Conservation (phyloP, 2,329 filamentous ascomycete species). For the Colletotrichum tropicale region DNA sequence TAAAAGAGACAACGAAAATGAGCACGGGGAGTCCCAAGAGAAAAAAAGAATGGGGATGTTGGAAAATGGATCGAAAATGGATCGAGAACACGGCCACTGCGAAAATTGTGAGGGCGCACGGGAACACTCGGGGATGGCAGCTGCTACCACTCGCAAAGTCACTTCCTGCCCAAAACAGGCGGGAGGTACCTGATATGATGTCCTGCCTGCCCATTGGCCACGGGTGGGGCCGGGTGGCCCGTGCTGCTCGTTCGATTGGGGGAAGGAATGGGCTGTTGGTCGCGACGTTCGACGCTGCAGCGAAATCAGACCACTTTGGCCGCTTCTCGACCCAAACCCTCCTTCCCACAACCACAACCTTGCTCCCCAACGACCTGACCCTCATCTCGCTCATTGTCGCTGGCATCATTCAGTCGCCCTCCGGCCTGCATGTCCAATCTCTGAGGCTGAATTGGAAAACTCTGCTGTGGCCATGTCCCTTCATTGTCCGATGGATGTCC, state of each 20-base stretch:
- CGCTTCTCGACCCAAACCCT: not conserved
- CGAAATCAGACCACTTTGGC: conserved; percentile 14
- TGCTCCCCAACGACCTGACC: not conserved
- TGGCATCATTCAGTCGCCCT: not conserved
- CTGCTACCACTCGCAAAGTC: not conserved
- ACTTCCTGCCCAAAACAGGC: not conserved
- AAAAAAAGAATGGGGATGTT: not conserved
- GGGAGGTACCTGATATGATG: not conserved
- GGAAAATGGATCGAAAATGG: not conserved
- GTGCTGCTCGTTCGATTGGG: conserved; percentile 11
- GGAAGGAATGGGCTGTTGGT: not conserved
- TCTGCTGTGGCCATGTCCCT: not conserved
- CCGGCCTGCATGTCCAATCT: not conserved
- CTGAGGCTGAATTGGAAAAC: not conserved
- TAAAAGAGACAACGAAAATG: not conserved
- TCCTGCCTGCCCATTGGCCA: not conserved
- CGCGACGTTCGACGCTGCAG: conserved; percentile 12
- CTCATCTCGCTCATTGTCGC: not conserved
- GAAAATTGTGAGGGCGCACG: conserved; percentile 3
- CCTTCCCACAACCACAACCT: not conserved
- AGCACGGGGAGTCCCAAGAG: not conserved
- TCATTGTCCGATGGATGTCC: not conserved
- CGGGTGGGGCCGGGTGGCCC: not conserved
- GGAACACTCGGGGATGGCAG: not conserved
- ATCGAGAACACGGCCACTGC: conserved; percentile 9